phyloP scores from a whole-genome alignment of 1,284 basidiomycete genomes.

The Boletus sp. region DNA sequence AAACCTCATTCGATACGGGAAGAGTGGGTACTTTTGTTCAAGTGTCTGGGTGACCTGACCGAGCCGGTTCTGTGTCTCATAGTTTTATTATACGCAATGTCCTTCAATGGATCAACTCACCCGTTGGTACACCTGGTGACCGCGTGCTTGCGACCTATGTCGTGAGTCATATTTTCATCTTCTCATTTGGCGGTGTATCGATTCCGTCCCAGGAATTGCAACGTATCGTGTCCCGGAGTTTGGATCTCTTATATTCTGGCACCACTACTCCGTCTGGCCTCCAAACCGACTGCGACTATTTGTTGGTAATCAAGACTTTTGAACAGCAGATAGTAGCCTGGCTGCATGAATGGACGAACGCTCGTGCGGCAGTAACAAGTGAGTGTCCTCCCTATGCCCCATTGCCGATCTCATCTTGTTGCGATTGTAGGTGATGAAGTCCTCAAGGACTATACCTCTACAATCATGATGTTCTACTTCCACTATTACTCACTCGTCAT shows the following conservation, averaged over 20 bases:
- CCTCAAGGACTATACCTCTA: slow-evolving; percentile 43
- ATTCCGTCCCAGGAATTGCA: slow-evolving; percentile 65
- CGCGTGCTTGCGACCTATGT: slow-evolving; percentile 62
- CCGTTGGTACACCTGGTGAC: slow-evolving; percentile 61
- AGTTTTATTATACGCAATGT: slow-evolving; percentile 88
- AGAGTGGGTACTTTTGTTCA: slow-evolving; percentile 56
- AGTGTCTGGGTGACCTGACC: background rate
- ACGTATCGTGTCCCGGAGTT: slow-evolving; percentile 81
- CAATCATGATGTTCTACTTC: slow-evolving; percentile 72
- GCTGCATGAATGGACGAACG: slow-evolving; percentile 56
- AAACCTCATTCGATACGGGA: slow-evolving; percentile 83
- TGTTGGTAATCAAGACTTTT: slow-evolving; percentile 78
- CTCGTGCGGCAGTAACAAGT: slow-evolving; percentile 21
- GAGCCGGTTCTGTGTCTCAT: slow-evolving; percentile 7
- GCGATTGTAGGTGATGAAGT: slow-evolving; percentile 29
- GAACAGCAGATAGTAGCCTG: slow-evolving; percentile 76
- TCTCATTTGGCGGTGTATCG: background rate
- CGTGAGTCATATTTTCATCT: slow-evolving; percentile 41
- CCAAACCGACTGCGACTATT: slow-evolving; percentile 84
- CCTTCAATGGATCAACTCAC: slow-evolving; percentile 64
- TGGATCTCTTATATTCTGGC: slow-evolving; percentile 88
- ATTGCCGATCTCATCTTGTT: slow-evolving; percentile 7
- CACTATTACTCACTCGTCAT: slow-evolving; percentile 84
- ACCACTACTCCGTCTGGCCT: slow-evolving; percentile 80
- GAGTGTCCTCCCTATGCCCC: slow-evolving; percentile 3